A percentile compares a stretch with the other conserved stretches of the same genome.
These are phyloP conservation scores for Leishmania tropica DNA, from an alignment of 208 protist genomes.

Conservation along the genomic window DNA sequence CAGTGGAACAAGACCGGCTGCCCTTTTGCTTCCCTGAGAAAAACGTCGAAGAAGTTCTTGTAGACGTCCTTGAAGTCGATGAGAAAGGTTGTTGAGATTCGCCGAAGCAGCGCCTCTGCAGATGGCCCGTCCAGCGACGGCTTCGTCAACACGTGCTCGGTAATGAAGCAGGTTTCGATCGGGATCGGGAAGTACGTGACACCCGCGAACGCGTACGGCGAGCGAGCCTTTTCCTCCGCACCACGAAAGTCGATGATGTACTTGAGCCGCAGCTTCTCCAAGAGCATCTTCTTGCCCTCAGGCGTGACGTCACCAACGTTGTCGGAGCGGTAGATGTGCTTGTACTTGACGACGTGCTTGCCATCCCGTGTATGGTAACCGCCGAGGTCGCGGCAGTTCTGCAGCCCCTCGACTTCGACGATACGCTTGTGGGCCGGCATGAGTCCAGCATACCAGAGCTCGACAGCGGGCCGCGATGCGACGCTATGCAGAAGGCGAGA, in stretches of 20 bases:
- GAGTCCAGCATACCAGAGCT: background rate
- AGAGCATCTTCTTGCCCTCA: conserved; percentile 26
- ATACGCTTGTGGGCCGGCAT: conserved; percentile 18
- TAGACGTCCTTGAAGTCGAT: conserved; percentile 38
- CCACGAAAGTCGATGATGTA: conserved; percentile 51
- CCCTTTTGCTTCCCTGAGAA: conserved; percentile 32
- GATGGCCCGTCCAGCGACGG: conserved; percentile 14
- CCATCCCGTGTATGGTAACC: conserved; percentile 42
- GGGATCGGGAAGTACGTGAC: conserved; percentile 28
- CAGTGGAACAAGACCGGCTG: conserved; percentile 47
- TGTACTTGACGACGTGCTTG: conserved; percentile 25
- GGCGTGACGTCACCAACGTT: conserved; percentile 18
- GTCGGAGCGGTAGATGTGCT: conserved; percentile 44
- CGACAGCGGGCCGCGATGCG: background rate
- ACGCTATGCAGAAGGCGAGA: background rate
- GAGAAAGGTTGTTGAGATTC: conserved; percentile 22
- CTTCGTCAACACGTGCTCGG: background rate
- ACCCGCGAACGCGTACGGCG: conserved; percentile 13
- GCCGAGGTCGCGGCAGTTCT: conserved; percentile 54
- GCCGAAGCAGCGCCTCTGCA: conserved; percentile 25
- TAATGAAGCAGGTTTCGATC: conserved; percentile 25
- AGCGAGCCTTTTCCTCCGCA: conserved; percentile 17
- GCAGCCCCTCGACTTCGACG: conserved; percentile 14
- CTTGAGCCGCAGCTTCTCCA: conserved; percentile 27
- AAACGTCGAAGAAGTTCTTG: conserved; percentile 31